These are phyloP conservation scores for Chlorella sorokiniana DNA, from an alignment of 139 green algal genomes.

Conservation along the genomic window DNA sequence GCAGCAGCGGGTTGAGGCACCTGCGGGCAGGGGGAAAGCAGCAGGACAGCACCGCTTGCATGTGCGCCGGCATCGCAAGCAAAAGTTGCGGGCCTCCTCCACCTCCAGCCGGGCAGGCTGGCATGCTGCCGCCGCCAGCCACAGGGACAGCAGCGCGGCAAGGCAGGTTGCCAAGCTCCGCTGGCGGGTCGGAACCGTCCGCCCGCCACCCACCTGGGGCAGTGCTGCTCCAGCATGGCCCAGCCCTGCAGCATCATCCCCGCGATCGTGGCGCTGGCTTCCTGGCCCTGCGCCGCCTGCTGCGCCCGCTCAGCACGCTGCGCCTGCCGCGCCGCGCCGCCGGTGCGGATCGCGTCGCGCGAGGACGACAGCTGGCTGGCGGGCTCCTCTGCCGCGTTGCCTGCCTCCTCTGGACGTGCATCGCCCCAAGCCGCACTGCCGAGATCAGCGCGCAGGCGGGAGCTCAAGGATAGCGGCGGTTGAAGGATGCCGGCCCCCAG, in stretches of 20 bases:
- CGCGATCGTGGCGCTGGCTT: constrained; percentile 34
- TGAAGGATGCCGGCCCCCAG: too few species aligned
- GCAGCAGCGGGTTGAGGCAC: constrained; percentile 32
- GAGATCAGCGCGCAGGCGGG: not conserved
- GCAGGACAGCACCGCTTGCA: too few species aligned
- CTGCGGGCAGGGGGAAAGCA: not conserved
- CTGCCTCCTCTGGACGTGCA: too few species aligned
- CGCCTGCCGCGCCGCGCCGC: not conserved
- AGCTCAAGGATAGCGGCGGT: not conserved
- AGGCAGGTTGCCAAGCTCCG: not conserved
- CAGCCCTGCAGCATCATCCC: constrained; percentile 52
- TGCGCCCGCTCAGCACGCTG: not conserved
- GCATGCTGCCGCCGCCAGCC: not conserved
- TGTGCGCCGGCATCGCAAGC: too few species aligned
- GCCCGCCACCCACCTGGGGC: constrained; percentile 20
- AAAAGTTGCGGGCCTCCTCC: too few species aligned
- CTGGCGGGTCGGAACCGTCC: not conserved
- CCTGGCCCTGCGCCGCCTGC: not conserved
- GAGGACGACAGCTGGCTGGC: too few species aligned
- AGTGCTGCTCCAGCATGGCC: constrained; percentile 43
- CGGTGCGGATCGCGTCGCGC: too few species aligned
- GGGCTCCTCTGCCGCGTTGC: too few species aligned
- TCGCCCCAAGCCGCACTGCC: too few species aligned
- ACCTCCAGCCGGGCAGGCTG: too few species aligned
- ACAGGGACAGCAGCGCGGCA: too few species aligned